These are phyloP conservation scores for Alternaria metachromatica DNA, from an alignment of 2,329 filamentous ascomycete species.

Conservation along the genomic window DNA sequence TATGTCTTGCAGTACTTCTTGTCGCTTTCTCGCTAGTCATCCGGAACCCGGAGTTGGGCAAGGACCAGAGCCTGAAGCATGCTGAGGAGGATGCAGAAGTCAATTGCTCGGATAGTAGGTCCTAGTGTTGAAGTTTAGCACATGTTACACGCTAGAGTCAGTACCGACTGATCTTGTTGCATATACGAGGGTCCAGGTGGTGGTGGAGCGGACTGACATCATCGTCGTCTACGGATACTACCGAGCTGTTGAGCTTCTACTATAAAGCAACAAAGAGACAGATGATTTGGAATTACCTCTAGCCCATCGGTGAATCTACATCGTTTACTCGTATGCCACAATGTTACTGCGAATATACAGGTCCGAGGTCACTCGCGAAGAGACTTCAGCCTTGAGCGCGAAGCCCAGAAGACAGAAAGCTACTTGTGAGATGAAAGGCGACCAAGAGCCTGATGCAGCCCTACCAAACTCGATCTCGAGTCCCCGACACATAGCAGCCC, in stretches of 20 bases:
- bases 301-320: neutral
- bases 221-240: neutral
- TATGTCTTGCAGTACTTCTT: conserved; percentile 57
- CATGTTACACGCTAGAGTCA: neutral
- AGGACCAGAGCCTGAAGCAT: conserved; percentile 55
- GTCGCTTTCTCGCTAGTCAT: conserved; percentile 56
- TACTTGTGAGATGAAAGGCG: neutral
- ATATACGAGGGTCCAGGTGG: neutral
- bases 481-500: neutral
- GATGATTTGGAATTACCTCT: neutral
- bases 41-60: conserved; percentile 55
- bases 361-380: neutral
- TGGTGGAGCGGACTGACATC: neutral
- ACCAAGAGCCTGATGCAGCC: neutral
- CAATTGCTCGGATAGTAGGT: neutral
- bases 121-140: neutral
- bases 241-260: neutral
- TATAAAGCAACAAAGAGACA: neutral
- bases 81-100: conserved; percentile 39
- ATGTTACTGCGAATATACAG: neutral
- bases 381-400: neutral
- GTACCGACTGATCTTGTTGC: neutral
- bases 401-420: neutral
- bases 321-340: neutral
- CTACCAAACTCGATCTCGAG: neutral